A percentile compares a stretch with the other conserved stretches of the same genome.
Conservation (phyloP, 805 yeast species). For the Zygotorulaspora sp. region DNA sequence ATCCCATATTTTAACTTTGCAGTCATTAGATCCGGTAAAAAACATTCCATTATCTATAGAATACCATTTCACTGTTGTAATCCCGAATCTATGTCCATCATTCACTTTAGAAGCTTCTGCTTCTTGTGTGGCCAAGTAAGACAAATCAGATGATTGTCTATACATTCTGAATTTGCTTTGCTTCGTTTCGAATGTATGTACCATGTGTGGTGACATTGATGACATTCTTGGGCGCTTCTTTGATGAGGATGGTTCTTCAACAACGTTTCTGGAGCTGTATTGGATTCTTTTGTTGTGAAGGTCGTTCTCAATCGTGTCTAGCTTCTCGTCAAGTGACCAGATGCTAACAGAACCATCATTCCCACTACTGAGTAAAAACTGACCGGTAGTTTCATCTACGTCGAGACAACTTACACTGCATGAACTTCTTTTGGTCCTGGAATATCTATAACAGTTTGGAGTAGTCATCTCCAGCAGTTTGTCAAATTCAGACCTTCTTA, state of each 20-base stretch:
- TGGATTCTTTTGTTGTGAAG: conserved; percentile 31
- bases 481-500: conserved; percentile 20
- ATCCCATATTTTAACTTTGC: conserved; percentile 76
- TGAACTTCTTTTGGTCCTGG: conserved; percentile 4
- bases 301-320: conserved; percentile 16
- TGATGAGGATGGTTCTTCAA: conserved; percentile 2
- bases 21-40: conserved; percentile 76
- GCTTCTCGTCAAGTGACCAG: conserved; percentile 25
- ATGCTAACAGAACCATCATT: conserved; percentile 37
- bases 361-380: conserved; percentile 23
- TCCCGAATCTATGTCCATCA: conserved; percentile 58
- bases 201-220: conserved; percentile 8
- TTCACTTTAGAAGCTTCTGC: conserved; percentile 1
- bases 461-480: conserved; percentile 18
- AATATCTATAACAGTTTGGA: conserved; percentile 11
- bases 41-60: conserved; percentile 83
- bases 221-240: conserved; percentile 4
- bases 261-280: conserved; percentile 12
- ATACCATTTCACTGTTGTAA: conserved; percentile 82
- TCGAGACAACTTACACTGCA: conserved; percentile 22
- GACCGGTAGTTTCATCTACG: conserved; percentile 18
- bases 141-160: conserved; percentile 16
- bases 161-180: conserved; percentile 23
- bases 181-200: conserved; percentile 23
- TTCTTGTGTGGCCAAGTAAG: not conserved